Evolutionary conservation across 805 yeast genomes (phyloP).

Genomic region (Ogataea pignaliae): DNA sequence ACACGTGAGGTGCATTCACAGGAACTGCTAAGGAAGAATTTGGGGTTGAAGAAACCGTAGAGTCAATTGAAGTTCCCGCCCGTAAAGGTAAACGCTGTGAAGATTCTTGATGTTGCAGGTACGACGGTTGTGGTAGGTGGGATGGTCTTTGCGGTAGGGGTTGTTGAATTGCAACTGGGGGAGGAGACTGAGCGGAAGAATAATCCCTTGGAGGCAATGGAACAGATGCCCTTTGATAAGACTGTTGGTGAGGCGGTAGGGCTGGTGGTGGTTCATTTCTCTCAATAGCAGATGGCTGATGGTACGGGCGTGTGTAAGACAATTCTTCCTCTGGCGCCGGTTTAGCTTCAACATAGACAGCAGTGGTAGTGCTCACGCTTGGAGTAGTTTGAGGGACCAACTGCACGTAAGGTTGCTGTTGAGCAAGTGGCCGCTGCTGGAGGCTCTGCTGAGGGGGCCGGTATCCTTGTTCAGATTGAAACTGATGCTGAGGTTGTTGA

Average conservation of each 20-base stretch:
- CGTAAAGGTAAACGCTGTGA: too few species aligned
- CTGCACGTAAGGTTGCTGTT: neutral
- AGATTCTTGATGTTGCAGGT: too few species aligned
- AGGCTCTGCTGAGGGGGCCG: constrained; percentile 1
- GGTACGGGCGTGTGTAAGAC: neutral
- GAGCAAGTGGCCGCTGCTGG: constrained; percentile 1
- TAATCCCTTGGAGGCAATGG: neutral
- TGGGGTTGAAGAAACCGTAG: neutral
- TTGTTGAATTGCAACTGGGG: neutral
- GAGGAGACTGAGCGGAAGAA: neutral
- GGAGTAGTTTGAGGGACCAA: neutral
- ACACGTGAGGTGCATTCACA: constrained; percentile 1
- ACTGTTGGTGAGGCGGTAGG: neutral
- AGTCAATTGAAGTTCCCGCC: too few species aligned
- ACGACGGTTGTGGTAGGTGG: too few species aligned
- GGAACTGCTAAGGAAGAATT: constrained; percentile 8
- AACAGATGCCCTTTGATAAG: neutral
- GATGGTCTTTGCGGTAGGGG: neutral
- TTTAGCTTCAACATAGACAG: neutral
- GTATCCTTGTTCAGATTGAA: constrained; percentile 3
- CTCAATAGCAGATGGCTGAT: neutral
- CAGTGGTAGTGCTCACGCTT: neutral
- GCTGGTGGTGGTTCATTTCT: neutral
- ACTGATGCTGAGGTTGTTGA: constrained; percentile 2
- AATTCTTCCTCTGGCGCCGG: neutral